phyloP scores from a whole-genome alignment of 257 asterid genomes.

The Sherardia arvensis region DNA sequence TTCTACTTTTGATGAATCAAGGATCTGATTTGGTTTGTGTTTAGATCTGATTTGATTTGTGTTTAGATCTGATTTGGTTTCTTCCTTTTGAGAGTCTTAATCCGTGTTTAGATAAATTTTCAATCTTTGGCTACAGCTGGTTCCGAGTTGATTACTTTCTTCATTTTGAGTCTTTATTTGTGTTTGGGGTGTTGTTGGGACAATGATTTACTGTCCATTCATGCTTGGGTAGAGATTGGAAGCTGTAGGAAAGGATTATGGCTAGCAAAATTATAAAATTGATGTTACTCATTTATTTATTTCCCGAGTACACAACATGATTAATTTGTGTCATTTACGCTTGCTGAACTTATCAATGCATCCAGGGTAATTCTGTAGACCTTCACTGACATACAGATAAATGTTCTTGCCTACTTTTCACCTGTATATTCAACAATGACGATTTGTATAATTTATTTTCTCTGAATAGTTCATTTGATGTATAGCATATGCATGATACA shows the following conservation, averaged over 20 bases:
- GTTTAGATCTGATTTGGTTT: too few relatives aligned
- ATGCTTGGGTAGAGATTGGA: neutral
- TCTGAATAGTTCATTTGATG: neutral
- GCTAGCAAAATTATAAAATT: neutral
- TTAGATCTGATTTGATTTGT: neutral
- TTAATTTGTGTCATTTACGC: neutral
- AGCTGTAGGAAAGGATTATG: neutral
- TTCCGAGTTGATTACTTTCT: neutral
- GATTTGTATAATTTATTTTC: neutral
- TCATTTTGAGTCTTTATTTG: neutral
- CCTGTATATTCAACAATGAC: neutral
- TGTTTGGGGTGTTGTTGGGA: neutral
- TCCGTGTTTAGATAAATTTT: neutral
- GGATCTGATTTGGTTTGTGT: neutral
- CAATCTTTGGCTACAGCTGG: neutral
- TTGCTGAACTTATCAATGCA: neutral
- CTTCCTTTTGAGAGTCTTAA: neutral
- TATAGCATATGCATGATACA: neutral
- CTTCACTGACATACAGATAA: neutral
- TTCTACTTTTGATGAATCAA: neutral
- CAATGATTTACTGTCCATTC: neutral
- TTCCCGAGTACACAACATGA: too few relatives aligned
- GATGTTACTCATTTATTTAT: neutral
- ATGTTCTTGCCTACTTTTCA: neutral
- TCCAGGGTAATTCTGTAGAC: neutral